These are phyloP conservation scores for Aurinia saxatilis DNA, from an alignment of 345 rosid genomes.

Conservation along the genomic window DNA sequence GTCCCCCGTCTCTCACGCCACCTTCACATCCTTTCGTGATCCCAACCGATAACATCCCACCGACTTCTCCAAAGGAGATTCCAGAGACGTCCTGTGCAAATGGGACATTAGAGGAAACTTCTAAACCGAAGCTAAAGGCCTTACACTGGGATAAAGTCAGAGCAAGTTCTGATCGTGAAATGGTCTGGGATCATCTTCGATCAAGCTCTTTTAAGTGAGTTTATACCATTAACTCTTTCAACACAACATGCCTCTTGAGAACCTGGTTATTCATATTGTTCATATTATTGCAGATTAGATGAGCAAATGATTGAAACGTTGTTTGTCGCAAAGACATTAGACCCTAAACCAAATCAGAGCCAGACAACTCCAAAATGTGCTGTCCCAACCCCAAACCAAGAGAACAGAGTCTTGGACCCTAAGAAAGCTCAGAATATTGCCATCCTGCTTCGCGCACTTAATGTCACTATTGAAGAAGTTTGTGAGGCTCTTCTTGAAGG, in stretches of 20 bases:
- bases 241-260: background rate
- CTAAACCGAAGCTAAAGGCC: constrained; percentile 72
- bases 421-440: constrained; percentile 97
- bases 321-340: constrained; percentile 68
- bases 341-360: constrained; percentile 43
- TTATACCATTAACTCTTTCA: background rate
- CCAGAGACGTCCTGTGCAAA: background rate
- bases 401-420: constrained; percentile 86
- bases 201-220: constrained; percentile 84
- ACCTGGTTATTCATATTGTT: background rate
- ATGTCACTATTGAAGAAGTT: constrained; percentile 95
- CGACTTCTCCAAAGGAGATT: background rate
- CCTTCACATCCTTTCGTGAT: constrained; percentile 71
- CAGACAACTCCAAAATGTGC: constrained; percentile 51
- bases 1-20: constrained; percentile 53
- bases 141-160: constrained; percentile 96
- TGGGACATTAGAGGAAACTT: constrained; percentile 37
- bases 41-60: constrained; percentile 24
- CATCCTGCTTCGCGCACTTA: constrained; percentile 74
- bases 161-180: constrained; percentile 96
- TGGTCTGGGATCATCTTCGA: constrained; percentile 95
- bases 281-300: constrained; percentile 66
- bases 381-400: constrained; percentile 54
- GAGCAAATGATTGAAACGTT: constrained; percentile 97
- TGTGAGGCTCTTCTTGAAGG: constrained; percentile 97